These are phyloP conservation scores for Rubroboletus satanas DNA, from an alignment of 768 basidiomycete species.

Conservation along the genomic window DNA sequence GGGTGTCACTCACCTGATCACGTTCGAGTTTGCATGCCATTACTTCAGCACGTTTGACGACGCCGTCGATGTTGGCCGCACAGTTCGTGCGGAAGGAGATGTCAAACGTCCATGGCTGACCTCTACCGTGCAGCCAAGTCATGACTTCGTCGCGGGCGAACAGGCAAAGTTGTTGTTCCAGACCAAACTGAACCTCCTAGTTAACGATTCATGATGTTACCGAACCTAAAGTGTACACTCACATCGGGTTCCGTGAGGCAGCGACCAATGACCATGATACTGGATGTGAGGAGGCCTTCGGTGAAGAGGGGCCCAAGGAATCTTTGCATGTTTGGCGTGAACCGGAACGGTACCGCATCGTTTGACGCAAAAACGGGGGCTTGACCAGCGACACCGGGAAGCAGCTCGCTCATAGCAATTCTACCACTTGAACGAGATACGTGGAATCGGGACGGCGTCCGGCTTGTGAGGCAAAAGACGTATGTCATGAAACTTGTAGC, in stretches of 20 bases:
- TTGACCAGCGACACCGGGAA: conserved; percentile 59
- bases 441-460: conserved; percentile 81
- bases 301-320: conserved; percentile 87
- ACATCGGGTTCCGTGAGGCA: conserved; percentile 92
- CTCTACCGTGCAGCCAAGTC: conserved; percentile 62
- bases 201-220: neutral
- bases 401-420: conserved; percentile 88
- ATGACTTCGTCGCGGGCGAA: conserved; percentile 93
- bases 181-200: conserved; percentile 59
- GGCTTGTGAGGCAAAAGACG: conserved; percentile 76
- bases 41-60: conserved; percentile 76
- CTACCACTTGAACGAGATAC: conserved; percentile 86
- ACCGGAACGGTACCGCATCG: conserved; percentile 93
- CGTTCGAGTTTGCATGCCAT: conserved; percentile 87
- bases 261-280: conserved; percentile 87
- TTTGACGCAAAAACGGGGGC: conserved; percentile 67
- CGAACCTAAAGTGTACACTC: conserved; percentile 14
- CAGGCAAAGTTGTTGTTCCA: conserved; percentile 88
- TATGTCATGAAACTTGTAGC: conserved; percentile 91
- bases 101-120: conserved; percentile 57
- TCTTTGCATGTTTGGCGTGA: conserved; percentile 93
- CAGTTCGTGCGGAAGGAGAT: conserved; percentile 53
- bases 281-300: conserved; percentile 84
- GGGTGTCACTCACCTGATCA: conserved; percentile 54
- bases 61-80: conserved; percentile 57